Conservation (phyloP, 2,329 filamentous ascomycete species). For the Madurella fahalii region DNA sequence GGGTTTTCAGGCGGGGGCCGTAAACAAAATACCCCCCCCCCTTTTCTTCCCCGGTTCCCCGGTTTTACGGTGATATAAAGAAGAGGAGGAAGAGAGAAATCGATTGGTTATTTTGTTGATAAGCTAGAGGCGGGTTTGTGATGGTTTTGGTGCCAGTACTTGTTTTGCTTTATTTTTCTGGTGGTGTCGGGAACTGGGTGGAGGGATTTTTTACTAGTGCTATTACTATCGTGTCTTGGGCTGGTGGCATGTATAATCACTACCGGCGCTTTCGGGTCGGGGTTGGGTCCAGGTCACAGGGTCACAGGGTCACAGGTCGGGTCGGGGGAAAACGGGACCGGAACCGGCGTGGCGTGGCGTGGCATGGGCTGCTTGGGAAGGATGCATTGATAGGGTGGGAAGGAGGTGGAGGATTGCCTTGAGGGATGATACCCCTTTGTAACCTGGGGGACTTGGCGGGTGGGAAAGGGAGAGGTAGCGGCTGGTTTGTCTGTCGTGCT, state of each 20-base stretch:
- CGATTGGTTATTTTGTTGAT: background rate
- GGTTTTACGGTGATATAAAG: background rate
- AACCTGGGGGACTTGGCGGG: background rate
- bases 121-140: too few species aligned
- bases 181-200: background rate
- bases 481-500: background rate
- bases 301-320: background rate
- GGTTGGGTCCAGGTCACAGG: too few species aligned
- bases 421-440: background rate
- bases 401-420: background rate
- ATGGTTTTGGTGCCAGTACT: too few species aligned
- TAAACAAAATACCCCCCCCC: background rate
- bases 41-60: too few species aligned
- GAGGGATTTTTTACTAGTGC: too few species aligned
- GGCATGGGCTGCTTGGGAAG: background rate
- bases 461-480: background rate
- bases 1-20: constrained; percentile 52
- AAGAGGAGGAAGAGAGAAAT: background rate
- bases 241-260: too few species aligned
- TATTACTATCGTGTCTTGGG: too few species aligned
- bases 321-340: background rate
- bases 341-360: constrained; percentile 1
- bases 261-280: too few species aligned
- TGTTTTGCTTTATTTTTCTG: too few species aligned
- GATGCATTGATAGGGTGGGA: background rate